These are phyloP conservation scores for Farysia itapuensis DNA, from an alignment of 1,284 basidiomycete species.

Conservation along the genomic window DNA sequence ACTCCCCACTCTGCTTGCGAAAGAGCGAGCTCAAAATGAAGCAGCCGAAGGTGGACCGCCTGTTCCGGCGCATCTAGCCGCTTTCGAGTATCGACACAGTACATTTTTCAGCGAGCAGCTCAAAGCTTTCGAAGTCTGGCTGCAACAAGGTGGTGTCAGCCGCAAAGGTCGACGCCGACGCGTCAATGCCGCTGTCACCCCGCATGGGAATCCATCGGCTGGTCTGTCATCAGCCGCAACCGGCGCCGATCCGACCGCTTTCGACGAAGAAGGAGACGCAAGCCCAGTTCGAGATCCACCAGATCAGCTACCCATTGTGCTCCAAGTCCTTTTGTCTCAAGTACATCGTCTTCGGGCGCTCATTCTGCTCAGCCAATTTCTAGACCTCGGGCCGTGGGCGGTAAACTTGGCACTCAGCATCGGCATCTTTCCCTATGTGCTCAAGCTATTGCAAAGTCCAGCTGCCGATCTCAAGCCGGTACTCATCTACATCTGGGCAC, in stretches of 20 bases:
- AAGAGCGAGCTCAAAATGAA: conserved; percentile 64
- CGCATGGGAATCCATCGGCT: conserved; percentile 27
- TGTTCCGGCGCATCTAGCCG: conserved; percentile 58
- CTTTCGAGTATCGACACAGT: conserved; percentile 75
- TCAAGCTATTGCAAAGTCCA: conserved; percentile 90
- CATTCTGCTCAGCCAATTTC: conserved; percentile 94
- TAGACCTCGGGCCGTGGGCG: conserved; percentile 97
- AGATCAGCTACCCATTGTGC: conserved; percentile 93
- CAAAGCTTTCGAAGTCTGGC: conserved; percentile 97
- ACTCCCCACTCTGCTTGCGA: conserved; percentile 80
- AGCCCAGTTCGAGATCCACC: conserved; percentile 70
- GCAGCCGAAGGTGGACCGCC: conserved; percentile 58
- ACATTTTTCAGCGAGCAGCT: conserved; percentile 95
- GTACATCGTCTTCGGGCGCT: conserved; percentile 92
- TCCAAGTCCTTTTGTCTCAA: conserved; percentile 94
- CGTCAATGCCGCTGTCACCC: conserved; percentile 36
- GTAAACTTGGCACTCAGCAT: conserved; percentile 96
- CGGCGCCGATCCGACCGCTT: conserved; percentile 22
- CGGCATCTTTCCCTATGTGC: conserved; percentile 98
- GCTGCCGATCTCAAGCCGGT: conserved; percentile 93
- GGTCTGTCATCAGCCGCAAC: conserved; percentile 28
- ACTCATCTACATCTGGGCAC: conserved; percentile 98
- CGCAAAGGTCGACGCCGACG: conserved; percentile 49
- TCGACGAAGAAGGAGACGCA: conserved; percentile 67
- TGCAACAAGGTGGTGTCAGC: conserved; percentile 64